phyloP scores from a whole-genome alignment of 257 asterid species.

The Lithospermum erythrorhizon region DNA sequence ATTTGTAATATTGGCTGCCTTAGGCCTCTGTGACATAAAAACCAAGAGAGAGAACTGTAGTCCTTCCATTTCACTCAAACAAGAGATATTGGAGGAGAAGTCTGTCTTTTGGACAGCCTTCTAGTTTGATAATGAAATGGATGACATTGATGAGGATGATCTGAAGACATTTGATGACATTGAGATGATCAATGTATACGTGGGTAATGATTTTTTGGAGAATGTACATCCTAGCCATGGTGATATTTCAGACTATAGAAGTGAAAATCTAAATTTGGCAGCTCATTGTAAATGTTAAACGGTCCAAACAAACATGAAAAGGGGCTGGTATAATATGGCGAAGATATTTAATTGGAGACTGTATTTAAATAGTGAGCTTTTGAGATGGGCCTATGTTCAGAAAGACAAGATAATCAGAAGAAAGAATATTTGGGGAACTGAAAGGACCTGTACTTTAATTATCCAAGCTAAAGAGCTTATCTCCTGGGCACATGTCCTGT shows the following conservation, averaged over 20 bases:
- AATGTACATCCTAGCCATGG: conserved; percentile 32
- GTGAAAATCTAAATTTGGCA: conserved; percentile 55
- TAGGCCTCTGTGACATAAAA: conserved; percentile 69
- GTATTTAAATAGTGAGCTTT: conserved; percentile 14
- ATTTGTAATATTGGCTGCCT: conserved; percentile 87
- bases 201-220: conserved; percentile 40
- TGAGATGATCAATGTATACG: conserved; percentile 60
- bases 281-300: conserved; percentile 30
- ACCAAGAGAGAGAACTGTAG: conserved; percentile 50
- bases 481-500: conserved; percentile 71
- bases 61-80: conserved; percentile 38
- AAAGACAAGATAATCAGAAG: conserved; percentile 84
- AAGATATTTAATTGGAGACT: conserved; percentile 15
- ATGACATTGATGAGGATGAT: conserved; percentile 31
- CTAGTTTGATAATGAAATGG: conserved; percentile 25
- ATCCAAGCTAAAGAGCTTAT: conserved; percentile 93
- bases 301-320: conserved; percentile 30
- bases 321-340: conserved; percentile 1
- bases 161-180: conserved; percentile 17
- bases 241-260: conserved; percentile 33
- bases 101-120: conserved; percentile 25
- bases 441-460: conserved; percentile 86
- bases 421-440: conserved; percentile 94
- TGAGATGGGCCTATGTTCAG: conserved; percentile 46
- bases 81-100: conserved; percentile 37